Conservation (phyloP, 495 filamentous ascomycete species). For the Aspergillus ellipticus region DNA sequence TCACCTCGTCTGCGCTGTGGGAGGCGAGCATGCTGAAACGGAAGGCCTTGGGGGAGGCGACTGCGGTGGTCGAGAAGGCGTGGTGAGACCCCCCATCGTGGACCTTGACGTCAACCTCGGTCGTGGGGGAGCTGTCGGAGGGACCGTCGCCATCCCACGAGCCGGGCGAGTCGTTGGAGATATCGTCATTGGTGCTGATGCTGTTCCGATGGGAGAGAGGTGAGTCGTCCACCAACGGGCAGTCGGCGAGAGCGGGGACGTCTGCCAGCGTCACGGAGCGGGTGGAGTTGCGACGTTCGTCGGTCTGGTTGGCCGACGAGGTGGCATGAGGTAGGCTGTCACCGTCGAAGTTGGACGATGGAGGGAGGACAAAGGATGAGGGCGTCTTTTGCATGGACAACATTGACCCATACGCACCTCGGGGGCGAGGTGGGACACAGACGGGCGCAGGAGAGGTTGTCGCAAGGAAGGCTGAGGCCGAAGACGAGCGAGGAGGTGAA, state of each 20-base stretch:
- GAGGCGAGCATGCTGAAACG: constrained; percentile 17
- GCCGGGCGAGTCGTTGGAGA: constrained; percentile 34
- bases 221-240: constrained; percentile 23
- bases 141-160: constrained; percentile 30
- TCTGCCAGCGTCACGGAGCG: constrained; percentile 22
- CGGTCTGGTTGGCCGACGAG: constrained; percentile 1
- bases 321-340: constrained; percentile 12
- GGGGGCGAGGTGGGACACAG: neutral
- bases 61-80: constrained; percentile 10
- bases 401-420: constrained; percentile 30
- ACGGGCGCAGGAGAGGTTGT: neutral
- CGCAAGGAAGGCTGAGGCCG: neutral
- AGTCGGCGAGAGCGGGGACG: constrained; percentile 21
- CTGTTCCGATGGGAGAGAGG: constrained; percentile 34
- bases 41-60: constrained; percentile 19
- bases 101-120: constrained; percentile 23
- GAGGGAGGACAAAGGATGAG: constrained; percentile 19
- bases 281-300: constrained; percentile 16
- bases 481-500: neutral
- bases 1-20: constrained; percentile 23
- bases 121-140: constrained; percentile 21
- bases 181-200: constrained; percentile 35
- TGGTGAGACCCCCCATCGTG: constrained; percentile 14
- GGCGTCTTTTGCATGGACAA: constrained; percentile 44
- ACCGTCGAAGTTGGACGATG: constrained; percentile 15